Base-by-base conservation (phyloP, 2,329 filamentous ascomycete species). In the Pseudogymnoascus sp. region DNA sequence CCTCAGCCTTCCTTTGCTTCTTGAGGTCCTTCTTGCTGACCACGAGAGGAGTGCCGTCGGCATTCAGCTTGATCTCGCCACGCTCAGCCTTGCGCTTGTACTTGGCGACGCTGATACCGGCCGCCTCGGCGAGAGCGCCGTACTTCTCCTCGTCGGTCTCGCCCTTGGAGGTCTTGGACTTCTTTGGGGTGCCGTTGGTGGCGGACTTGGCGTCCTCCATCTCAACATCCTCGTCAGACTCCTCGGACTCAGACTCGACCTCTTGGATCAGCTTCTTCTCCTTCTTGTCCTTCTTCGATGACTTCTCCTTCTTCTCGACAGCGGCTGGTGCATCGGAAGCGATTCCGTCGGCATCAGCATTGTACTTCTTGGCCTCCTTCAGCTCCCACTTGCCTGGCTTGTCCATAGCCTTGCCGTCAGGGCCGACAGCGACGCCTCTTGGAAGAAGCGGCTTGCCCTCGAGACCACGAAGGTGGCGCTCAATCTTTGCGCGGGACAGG, bases 311-410 rank as follows among this genome's bases (percentile, higher is more conserved):
- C 72, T 76, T 75, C 69, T 70, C 71, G 57, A 72, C 71, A 12
- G 79, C 81, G 38, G 86, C 81, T 12, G 83, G 81, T 67, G 88
- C 87, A 68, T 90, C 84, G 57, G 84, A 85, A 63, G 80, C 80
- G 58, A 97, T 78, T 65, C 92, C 93, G 75, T 99, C 94, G 60
- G 91, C 94, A 72, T 97, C 92, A 57, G 85, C 82, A 75, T 97
- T 97, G 82, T 99, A 99, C 76, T 93, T 94, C 72, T 90, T 84
- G 9, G 89, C 89, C 75, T 97, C 91, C 78, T 95, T 96, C 71
- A 99, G 81, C 65, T 92, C 89, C 82, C 90, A 95, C 77, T 96
- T 96, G 69, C 86, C 85, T 62, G 86, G 84, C 30, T 81, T 77
- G 41, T 78, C 76, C 38, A 77, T 77, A 36, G 81, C 74, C 66